Evolutionary conservation across 805 yeast species (phyloP).

Genomic region (Candida nanaspora): DNA sequence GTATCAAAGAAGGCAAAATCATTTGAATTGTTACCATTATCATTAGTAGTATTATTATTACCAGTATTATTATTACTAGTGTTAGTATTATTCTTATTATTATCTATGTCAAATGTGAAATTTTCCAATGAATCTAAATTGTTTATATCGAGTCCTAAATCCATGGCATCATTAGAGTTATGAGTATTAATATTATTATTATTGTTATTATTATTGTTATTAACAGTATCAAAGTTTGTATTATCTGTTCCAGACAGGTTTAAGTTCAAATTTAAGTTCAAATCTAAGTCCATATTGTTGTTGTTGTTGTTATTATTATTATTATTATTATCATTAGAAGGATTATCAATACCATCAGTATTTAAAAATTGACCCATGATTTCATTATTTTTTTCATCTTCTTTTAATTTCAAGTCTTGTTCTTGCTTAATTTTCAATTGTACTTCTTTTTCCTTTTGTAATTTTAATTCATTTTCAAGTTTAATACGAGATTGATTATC

Average conservation of each 20-base stretch:
- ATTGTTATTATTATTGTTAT: background rate
- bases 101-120: background rate
- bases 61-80: background rate
- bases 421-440: slow-evolving; percentile 5
- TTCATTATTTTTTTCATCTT: slow-evolving; percentile 4
- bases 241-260: no score
- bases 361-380: background rate
- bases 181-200: background rate
- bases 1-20: background rate
- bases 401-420: slow-evolving; percentile 3
- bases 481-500: slow-evolving; percentile 17
- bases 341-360: background rate
- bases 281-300: background rate
- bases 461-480: slow-evolving; percentile 14
- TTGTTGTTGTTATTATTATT: background rate
- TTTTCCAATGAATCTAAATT: slow-evolving; percentile 1
- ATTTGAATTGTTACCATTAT: background rate
- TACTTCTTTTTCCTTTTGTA: slow-evolving; percentile 14
- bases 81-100: background rate
- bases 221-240: slow-evolving; percentile 15
- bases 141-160: background rate
- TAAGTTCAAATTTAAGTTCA: no score
- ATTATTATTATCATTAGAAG: background rate
- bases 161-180: background rate
- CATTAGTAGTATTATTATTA: background rate